These are phyloP conservation scores for Globisporangium megalacanthum DNA, from an alignment of 352 stramenopile species.

Conservation along the genomic window DNA sequence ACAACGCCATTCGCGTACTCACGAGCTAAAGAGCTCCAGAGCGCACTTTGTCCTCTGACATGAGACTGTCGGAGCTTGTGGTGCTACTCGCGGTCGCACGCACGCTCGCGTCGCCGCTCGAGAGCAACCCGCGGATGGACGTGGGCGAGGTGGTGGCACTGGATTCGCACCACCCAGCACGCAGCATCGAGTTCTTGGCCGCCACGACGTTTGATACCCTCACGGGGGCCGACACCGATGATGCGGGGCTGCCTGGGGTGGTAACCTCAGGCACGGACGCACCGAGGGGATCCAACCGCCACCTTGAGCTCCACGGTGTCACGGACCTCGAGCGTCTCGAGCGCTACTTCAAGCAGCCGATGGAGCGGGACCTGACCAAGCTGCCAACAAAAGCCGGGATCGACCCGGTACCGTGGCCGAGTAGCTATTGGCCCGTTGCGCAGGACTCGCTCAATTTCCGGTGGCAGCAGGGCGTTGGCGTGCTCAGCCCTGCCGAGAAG, in stretches of 20 bases:
- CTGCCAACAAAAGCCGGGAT: conserved; percentile 35
- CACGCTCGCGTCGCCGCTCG: conserved; percentile 13
- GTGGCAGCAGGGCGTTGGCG: conserved; percentile 26
- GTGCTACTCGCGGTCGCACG: not conserved
- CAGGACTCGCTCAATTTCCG: conserved; percentile 59
- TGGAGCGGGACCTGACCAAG: conserved; percentile 48
- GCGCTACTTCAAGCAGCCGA: conserved; percentile 34
- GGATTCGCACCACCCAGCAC: conserved; percentile 24
- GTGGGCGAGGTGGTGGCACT: conserved; percentile 22
- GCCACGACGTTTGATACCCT: conserved; percentile 19
- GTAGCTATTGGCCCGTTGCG: conserved; percentile 66
- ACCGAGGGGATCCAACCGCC: conserved; percentile 9
- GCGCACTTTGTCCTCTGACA: not conserved
- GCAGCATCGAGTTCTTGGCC: conserved; percentile 14
- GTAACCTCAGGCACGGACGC: conserved; percentile 8
- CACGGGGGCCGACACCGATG: conserved; percentile 5
- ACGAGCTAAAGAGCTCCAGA: not conserved
- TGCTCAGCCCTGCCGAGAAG: conserved; percentile 40
- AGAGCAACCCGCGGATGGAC: conserved; percentile 20
- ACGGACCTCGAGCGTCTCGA: conserved; percentile 47
- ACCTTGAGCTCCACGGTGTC: conserved; percentile 33
- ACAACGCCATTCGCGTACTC: too few species aligned
- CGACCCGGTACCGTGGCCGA: conserved; percentile 50
- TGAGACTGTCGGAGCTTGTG: not conserved
- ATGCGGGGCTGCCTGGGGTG: conserved; percentile 5